Evolutionary conservation across 345 rosid genomes (phyloP).

Genomic region (Hibiscus tridactylites): DNA sequence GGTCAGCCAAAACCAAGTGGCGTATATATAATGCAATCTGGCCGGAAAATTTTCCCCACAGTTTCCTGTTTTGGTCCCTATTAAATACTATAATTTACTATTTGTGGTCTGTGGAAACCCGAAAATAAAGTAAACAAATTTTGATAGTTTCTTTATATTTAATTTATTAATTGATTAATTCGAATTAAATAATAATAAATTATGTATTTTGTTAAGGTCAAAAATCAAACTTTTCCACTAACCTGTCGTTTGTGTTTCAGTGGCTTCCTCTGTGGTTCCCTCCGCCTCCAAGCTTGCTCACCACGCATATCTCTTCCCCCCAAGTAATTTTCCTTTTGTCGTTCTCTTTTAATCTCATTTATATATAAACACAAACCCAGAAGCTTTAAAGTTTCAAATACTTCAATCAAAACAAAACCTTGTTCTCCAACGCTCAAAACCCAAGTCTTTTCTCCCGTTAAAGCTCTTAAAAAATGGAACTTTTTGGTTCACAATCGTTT

Average conservation of each 20-base stretch:
- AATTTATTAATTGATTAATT: too few species aligned
- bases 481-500: slow-evolving; percentile 19
- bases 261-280: not conserved
- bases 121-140: not conserved
- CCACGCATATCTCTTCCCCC: slow-evolving; percentile 15
- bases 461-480: slow-evolving; percentile 18
- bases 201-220: not conserved
- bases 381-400: not conserved
- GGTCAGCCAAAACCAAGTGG: not conserved
- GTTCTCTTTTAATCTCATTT: not conserved
- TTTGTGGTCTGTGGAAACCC: not conserved
- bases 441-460: not conserved
- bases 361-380: not conserved
- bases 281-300: slow-evolving; percentile 17
- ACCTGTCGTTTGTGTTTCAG: not conserved
- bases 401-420: too few species aligned
- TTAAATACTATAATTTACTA: not conserved
- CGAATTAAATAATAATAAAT: too few species aligned
- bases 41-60: not conserved
- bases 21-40: not conserved
- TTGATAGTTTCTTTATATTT: too few species aligned
- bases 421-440: too few species aligned
- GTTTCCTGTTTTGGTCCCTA: not conserved
- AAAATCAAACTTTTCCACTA: not conserved
- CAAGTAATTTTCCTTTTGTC: not conserved